These are phyloP conservation scores for Spatholobus suberectus DNA, from an alignment of 306 rosid genomes.

Conservation along the genomic window DNA sequence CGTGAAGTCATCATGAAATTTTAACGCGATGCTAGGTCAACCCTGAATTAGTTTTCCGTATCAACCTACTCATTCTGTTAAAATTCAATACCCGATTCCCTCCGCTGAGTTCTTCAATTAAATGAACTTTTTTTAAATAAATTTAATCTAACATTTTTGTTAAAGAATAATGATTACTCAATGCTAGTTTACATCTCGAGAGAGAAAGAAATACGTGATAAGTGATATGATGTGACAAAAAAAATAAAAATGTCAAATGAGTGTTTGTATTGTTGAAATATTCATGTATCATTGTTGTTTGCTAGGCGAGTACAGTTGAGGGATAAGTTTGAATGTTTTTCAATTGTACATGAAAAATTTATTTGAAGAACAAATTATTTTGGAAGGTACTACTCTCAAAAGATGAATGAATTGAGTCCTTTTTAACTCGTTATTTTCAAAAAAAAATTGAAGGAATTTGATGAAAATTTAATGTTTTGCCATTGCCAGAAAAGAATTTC, in stretches of 20 bases:
- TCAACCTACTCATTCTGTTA: neutral
- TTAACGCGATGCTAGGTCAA: conserved; percentile 50
- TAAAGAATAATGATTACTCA: too few species aligned
- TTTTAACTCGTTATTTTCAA: neutral
- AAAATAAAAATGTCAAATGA: too few species aligned
- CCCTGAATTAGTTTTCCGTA: conserved; percentile 1
- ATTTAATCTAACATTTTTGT: too few species aligned
- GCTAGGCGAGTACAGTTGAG: too few species aligned
- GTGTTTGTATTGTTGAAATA: too few species aligned
- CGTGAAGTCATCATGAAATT: conserved; percentile 70
- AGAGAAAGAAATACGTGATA: neutral
- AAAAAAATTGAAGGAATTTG: neutral
- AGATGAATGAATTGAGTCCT: neutral
- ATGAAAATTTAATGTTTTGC: neutral
- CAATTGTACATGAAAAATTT: too few species aligned
- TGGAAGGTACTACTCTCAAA: too few species aligned
- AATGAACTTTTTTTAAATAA: too few species aligned
- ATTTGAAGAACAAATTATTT: too few species aligned
- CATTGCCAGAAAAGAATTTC: neutral
- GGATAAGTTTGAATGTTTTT: too few species aligned
- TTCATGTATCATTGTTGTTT: too few species aligned
- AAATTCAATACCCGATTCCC: neutral
- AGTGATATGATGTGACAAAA: too few species aligned
- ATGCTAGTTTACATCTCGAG: neutral
- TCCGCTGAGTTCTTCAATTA: neutral